A percentile compares a stretch with the other conserved stretches of the same genome.
phyloP scores from a whole-genome alignment of 345 rosid species.

The Populus pruinosa region DNA sequence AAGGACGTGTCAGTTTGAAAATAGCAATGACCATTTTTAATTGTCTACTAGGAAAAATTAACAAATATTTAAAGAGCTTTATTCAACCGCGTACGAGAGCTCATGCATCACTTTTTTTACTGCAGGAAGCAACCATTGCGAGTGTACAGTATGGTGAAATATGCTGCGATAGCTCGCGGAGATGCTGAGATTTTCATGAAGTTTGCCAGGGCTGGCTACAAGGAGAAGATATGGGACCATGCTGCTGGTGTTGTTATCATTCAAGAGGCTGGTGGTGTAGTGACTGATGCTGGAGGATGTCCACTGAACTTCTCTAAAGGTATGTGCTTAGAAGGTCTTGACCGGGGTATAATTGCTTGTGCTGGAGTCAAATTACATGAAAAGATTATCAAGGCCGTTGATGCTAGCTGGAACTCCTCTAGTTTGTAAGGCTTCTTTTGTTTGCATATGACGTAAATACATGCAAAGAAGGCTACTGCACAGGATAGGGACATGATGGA shows the following conservation, averaged over 20 bases:
- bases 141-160: conserved; percentile 58
- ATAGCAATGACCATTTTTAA: background rate
- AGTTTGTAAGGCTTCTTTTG: conserved; percentile 26
- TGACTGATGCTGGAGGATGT: conserved; percentile 49
- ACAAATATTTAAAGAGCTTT: background rate
- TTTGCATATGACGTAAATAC: background rate
- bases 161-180: conserved; percentile 55
- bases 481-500: background rate
- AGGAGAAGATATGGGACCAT: conserved; percentile 66
- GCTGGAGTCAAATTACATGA: conserved; percentile 40
- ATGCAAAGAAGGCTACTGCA: background rate
- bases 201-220: conserved; percentile 52
- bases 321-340: conserved; percentile 43
- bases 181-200: conserved; percentile 56
- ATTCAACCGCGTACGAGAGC: conserved; percentile 1
- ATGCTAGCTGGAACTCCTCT: conserved; percentile 61
- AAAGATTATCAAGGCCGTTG: conserved; percentile 43
- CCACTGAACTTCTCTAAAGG: conserved; percentile 48
- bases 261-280: conserved; percentile 56
- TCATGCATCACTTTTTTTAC: background rate
- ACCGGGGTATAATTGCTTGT: conserved; percentile 48
- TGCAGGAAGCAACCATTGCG: conserved; percentile 54
- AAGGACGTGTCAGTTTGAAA: background rate
- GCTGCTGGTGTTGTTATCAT: conserved; percentile 49
- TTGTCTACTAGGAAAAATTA: background rate